These are phyloP conservation scores for Fraxinus paxiana DNA, from an alignment of 305 asterid genomes.

Conservation along the genomic window DNA sequence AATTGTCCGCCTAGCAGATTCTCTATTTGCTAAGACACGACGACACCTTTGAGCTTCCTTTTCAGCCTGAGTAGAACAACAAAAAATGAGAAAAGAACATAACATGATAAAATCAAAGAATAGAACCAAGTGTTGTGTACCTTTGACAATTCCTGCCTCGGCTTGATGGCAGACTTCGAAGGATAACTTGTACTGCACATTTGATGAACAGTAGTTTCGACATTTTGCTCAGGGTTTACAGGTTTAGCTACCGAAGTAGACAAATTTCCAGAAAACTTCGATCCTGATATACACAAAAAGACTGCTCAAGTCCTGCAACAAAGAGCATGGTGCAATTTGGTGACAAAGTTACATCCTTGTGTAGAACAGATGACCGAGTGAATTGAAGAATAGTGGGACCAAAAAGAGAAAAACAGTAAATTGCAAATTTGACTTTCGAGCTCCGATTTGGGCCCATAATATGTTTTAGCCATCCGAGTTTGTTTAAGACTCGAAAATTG, in stretches of 20 bases:
- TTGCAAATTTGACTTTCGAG: neutral
- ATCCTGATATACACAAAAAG: slow-evolving; percentile 32
- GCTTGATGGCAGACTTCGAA: slow-evolving; percentile 28
- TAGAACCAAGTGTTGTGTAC: slow-evolving; percentile 23
- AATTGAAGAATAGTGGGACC: neutral
- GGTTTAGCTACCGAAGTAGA: slow-evolving; percentile 5
- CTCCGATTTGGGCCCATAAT: neutral
- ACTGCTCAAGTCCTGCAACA: slow-evolving; percentile 19
- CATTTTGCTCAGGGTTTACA: slow-evolving; percentile 14
- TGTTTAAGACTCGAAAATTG: neutral
- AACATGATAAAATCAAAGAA: neutral
- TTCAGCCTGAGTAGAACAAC: slow-evolving; percentile 41
- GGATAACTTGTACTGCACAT: slow-evolving; percentile 19
- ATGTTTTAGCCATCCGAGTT: neutral
- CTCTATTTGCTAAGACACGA: slow-evolving; percentile 75
- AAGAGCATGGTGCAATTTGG: neutral
- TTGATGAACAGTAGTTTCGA: slow-evolving; percentile 17
- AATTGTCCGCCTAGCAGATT: slow-evolving; percentile 82
- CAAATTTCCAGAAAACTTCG: slow-evolving; percentile 13
- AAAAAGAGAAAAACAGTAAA: neutral
- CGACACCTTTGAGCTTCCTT: slow-evolving; percentile 51
- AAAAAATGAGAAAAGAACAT: neutral
- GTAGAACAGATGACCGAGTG: neutral
- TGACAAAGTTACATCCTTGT: neutral
- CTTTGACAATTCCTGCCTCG: slow-evolving; percentile 41